phyloP scores from a whole-genome alignment of 441 rosid species.

The Corymbia citriodora region DNA sequence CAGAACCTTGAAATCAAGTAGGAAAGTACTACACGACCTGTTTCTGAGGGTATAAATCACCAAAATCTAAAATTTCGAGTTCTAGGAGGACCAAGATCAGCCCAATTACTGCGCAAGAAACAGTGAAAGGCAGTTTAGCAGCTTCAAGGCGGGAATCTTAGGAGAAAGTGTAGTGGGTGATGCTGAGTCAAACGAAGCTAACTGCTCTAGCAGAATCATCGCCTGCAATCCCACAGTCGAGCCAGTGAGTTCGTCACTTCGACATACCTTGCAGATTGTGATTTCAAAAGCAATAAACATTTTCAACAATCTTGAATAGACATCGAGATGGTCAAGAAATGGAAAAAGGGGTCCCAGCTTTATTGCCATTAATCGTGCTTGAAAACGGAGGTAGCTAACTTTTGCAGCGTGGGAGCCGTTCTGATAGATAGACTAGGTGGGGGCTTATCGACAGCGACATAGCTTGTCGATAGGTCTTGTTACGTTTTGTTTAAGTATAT shows the following conservation, averaged over 20 bases:
- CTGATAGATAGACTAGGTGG: not conserved
- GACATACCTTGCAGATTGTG: not conserved
- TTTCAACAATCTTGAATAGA: not conserved
- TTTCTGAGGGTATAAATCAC: not conserved
- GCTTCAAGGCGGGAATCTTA: not conserved
- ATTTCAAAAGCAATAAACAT: not conserved
- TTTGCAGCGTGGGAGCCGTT: not conserved
- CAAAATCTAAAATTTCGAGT: not conserved
- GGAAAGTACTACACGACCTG: not conserved
- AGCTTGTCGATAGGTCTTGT: not conserved
- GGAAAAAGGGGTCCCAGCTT: not conserved
- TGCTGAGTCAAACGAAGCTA: not conserved
- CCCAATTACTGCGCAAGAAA: not conserved
- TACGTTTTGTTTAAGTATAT: not conserved
- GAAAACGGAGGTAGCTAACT: not conserved
- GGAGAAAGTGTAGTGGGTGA: not conserved
- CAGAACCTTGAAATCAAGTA: not conserved
- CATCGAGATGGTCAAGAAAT: not conserved
- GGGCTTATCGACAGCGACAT: not conserved
- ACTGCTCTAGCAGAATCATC: not conserved
- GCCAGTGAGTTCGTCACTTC: not conserved
- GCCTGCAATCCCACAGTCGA: not conserved
- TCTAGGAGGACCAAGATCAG: not conserved
- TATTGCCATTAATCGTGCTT: not conserved
- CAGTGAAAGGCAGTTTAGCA: not conserved